Evolutionary conservation across 352 stramenopile species (phyloP), one percentile per base, ranked within the genome.

Genomic region (Phytophthora lateralis): DNA sequence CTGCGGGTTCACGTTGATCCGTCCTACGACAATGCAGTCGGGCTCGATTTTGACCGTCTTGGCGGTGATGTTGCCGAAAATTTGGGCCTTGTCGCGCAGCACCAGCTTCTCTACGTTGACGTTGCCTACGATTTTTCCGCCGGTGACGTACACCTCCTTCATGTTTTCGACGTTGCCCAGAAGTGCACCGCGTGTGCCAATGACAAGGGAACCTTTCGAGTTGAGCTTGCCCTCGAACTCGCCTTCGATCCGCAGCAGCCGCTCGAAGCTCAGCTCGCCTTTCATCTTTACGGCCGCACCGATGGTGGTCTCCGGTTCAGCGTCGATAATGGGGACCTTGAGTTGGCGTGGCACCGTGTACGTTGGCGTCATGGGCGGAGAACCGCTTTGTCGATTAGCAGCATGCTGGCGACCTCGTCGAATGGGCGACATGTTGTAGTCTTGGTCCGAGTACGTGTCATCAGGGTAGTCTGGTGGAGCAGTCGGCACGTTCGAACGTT

Each of bases 1-100:
- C 39, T 95, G 82, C 14, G 85, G 83, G 63, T 97, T 93, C 52
- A 97, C 79, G 62, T 97, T 97, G 29, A 97, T 76, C 38, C 55
- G 53, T 21, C 90, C 90, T 51, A 95, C 76, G 12, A 97, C 73
- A 17, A 96, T 70, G 55, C 90, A 95, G 21, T 96, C 87, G 4
- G 89, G 85, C 46, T 97, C 89, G 60, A 97, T 95, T 60, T 90
- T 91, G 43, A 97, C 72, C 29, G 79, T 92, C 69, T 95, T 95
- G 60, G 86, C 90, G 4, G 86, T 95, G 60, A 97, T 91, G 65
- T 96, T 94, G 49, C 90, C 90, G 56, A 96, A 95, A 2, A 97
- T 76, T 50, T 92, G 78, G 14, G 85, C 89, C 60, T 94, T 91
- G 74, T 93, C 85, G 14, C 89, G 76, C 48, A 97, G 61, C 17